Evolutionary conservation across 257 asterid genomes (phyloP), one percentile per base, ranked within the genome.

Genomic region (Solanum arcanum): DNA sequence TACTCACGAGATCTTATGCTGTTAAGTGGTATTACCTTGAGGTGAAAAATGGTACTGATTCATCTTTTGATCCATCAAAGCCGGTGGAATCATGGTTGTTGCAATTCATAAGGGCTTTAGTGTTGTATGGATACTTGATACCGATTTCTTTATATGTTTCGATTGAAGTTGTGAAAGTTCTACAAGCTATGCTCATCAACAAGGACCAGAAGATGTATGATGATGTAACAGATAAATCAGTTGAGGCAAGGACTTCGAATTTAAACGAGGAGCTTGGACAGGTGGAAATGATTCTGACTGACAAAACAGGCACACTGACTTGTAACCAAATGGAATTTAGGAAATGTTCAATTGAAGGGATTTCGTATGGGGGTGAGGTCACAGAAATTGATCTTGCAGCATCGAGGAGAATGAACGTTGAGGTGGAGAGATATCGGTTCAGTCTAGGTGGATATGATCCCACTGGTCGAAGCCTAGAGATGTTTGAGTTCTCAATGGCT

Each of bases 311-410:
- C 81, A 96, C 99, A 23, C 88, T 96, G 87, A 96, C 99, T 9
- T 95, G 99, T 90, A 96, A 96, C 91, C 99, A 96, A 87, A 96
- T 96, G 98, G 99, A 96, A 90, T 96, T 95, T 87, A 93, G 95
- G 86, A 96, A 96, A 90, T 96, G 99, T 91, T 96, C 99, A 62
- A 94, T 96, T 90, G 98, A 95, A 78, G 99, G 99, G 64, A 85
- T 86, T 73, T 89, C 98, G 41, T 96, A 94, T 31, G 99, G 99
- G 2, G 92, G 90, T 84, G 91, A 92, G 25, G 93, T 96, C 87
- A 94, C 98, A 87, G 98, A 95, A 86, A 97, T 96, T 64, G 99
- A 96, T 90, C 92, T 96, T 83, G 99, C 98, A 81, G 98, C 99
- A 81, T 97, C 94, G 5, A 93, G 94, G 87, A 94, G 94, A 91